Evolutionary conservation across 1,284 basidiomycete genomes (phyloP).

Genomic region (Microbotryum saponariae): DNA sequence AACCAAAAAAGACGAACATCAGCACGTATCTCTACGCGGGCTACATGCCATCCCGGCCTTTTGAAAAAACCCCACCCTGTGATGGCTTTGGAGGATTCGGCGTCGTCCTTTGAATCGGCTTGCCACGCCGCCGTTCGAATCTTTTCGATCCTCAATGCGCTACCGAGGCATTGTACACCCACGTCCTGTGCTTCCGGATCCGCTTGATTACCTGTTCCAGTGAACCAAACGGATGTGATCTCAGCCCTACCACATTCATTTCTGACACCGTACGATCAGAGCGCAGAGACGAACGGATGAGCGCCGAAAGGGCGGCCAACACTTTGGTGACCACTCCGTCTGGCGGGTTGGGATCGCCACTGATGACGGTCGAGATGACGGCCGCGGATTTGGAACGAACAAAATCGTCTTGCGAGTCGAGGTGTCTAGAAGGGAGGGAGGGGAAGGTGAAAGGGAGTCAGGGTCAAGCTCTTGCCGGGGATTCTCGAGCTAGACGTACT

Average conservation of each 20-base stretch:
- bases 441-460: background rate
- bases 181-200: slow-evolving; percentile 69
- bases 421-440: slow-evolving; percentile 48
- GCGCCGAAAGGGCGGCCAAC: slow-evolving; percentile 9
- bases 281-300: slow-evolving; percentile 30
- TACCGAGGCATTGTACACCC: slow-evolving; percentile 80
- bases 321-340: slow-evolving; percentile 19
- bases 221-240: background rate
- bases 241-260: background rate
- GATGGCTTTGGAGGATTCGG: slow-evolving; percentile 39
- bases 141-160: slow-evolving; percentile 70
- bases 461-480: background rate
- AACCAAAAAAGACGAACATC: background rate
- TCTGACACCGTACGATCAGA: background rate
- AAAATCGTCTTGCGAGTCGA: slow-evolving; percentile 86
- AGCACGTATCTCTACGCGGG: background rate
- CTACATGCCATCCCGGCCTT: too few relatives aligned
- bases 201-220: slow-evolving; percentile 14
- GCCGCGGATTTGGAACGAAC: slow-evolving; percentile 82
- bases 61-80: slow-evolving; percentile 49
- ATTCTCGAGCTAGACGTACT: slow-evolving; percentile 47
- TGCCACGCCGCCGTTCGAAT: slow-evolving; percentile 54
- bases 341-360: slow-evolving; percentile 43
- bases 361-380: slow-evolving; percentile 77
- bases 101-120: slow-evolving; percentile 32